Evolutionary conservation across 768 basidiomycete species (phyloP).

Genomic region (Mycena vitilis): DNA sequence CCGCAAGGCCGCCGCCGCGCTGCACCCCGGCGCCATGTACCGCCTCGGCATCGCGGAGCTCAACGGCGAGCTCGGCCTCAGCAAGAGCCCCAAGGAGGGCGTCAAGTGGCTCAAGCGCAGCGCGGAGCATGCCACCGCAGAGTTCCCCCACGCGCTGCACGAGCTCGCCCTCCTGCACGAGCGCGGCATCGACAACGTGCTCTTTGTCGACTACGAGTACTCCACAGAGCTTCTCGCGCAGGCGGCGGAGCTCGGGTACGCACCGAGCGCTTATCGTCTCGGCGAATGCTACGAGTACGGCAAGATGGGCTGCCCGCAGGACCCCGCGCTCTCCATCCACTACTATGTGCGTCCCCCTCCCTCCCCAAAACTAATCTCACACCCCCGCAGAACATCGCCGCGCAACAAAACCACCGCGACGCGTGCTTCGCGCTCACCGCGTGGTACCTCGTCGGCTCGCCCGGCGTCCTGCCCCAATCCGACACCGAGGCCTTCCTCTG

Average conservation of each 20-base stretch:
- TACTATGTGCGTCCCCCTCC: constrained; percentile 85
- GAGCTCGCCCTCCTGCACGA: constrained; percentile 95
- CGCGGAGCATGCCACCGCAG: constrained; percentile 92
- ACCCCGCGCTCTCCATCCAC: constrained; percentile 96
- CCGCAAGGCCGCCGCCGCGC: constrained; percentile 90
- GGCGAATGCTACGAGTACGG: constrained; percentile 99
- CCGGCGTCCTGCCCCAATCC: constrained; percentile 96
- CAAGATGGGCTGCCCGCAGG: constrained; percentile 97
- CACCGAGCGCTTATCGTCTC: constrained; percentile 93
- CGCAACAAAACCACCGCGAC: constrained; percentile 96
- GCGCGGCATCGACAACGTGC: constrained; percentile 96
- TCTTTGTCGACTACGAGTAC: constrained; percentile 97
- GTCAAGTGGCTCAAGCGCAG: constrained; percentile 99
- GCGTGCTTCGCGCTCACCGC: constrained; percentile 98
- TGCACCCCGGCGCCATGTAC: constrained; percentile 96
- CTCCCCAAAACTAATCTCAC: constrained; percentile 19
- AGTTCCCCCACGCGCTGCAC: constrained; percentile 96
- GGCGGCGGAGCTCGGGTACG: constrained; percentile 95
- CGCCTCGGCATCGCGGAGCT: constrained; percentile 96
- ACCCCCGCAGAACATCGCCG: constrained; percentile 88
- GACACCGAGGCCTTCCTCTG: constrained; percentile 98
- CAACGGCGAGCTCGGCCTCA: constrained; percentile 91
- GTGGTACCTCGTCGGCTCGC: constrained; percentile 99
- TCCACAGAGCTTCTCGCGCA: constrained; percentile 94
- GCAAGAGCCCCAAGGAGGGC: constrained; percentile 92